phyloP scores from a whole-genome alignment of 1,139 yeast genomes.

The Suhomyces choctaworum region DNA sequence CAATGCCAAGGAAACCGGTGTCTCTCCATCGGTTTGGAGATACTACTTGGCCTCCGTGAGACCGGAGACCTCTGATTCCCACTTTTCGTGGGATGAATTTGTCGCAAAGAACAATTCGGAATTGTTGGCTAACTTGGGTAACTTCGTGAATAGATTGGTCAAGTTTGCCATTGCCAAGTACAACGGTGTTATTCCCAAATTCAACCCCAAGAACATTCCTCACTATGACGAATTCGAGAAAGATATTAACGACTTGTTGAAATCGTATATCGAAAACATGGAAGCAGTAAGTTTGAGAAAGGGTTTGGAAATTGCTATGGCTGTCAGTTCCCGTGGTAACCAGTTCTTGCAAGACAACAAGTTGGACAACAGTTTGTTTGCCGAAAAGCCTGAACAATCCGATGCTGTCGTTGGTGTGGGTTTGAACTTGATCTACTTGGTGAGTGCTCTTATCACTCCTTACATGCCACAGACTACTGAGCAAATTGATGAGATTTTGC shows the following conservation, averaged over 20 bases:
- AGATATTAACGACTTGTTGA: constrained; percentile 64
- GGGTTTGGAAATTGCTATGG: constrained; percentile 91
- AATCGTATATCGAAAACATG: constrained; percentile 66
- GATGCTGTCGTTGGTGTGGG: constrained; percentile 95
- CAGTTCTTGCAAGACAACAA: constrained; percentile 93
- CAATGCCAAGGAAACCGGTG: constrained; percentile 91
- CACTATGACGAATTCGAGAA: constrained; percentile 50
- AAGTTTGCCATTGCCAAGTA: constrained; percentile 90
- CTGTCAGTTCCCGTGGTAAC: constrained; percentile 89
- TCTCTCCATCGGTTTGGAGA: constrained; percentile 95
- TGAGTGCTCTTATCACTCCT: constrained; percentile 79
- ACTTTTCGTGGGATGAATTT: constrained; percentile 95
- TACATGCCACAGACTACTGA: constrained; percentile 84
- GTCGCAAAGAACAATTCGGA: constrained; percentile 92
- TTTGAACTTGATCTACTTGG: constrained; percentile 79
- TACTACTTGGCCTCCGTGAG: constrained; percentile 89
- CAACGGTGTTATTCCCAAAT: constrained; percentile 82
- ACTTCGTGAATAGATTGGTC: constrained; percentile 89
- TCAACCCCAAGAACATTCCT: constrained; percentile 46
- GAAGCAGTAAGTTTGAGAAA: constrained; percentile 80
- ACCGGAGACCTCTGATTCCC: constrained; percentile 95
- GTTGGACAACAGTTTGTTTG: constrained; percentile 82
- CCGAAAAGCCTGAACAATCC: constrained; percentile 72
- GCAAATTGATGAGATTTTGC: constrained; percentile 73
- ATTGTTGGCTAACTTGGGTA: constrained; percentile 92